These are phyloP conservation scores for Oryza officinalis DNA, from an alignment of 176 grass and related monocot genomes.

Conservation along the genomic window DNA sequence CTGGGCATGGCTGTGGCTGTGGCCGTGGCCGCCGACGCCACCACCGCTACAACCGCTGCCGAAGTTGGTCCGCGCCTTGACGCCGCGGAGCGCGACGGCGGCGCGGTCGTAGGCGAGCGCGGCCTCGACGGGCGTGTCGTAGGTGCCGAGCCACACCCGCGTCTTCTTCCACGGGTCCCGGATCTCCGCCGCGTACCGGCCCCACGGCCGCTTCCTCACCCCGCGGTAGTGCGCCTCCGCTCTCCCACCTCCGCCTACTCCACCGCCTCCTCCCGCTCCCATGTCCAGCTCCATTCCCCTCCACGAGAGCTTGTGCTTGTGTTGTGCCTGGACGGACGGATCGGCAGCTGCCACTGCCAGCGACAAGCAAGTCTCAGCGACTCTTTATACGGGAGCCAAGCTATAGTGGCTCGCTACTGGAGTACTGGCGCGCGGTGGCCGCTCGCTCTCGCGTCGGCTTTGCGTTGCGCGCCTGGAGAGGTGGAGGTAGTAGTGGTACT, in stretches of 20 bases:
- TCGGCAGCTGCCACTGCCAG: not conserved
- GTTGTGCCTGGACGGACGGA: not conserved
- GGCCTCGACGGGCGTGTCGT: conserved; percentile 87
- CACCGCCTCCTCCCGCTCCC: not conserved
- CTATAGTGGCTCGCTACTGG: not conserved
- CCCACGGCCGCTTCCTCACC: conserved; percentile 91
- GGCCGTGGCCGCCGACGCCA: not conserved
- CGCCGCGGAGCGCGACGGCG: conserved; percentile 70
- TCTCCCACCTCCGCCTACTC: not conserved
- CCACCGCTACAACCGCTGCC: not conserved
- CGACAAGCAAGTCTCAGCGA: not conserved
- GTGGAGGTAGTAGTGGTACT: not conserved
- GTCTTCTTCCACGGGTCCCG: conserved; percentile 93
- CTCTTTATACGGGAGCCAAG: not conserved
- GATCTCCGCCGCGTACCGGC: conserved; percentile 95
- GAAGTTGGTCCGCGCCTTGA: conserved; percentile 89
- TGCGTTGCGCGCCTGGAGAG: conserved; percentile 27
- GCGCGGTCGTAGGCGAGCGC: conserved; percentile 94
- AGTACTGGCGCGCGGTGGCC: not conserved
- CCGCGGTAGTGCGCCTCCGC: conserved; percentile 71
- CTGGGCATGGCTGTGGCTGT: not conserved
- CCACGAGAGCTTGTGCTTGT: not conserved
- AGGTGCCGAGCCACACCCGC: conserved; percentile 94
- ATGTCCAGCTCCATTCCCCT: not conserved
- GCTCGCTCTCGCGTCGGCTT: not conserved